A percentile compares a stretch with the other conserved stretches of the same genome.
These are phyloP conservation scores for Tubosaeta sp. DNA, from an alignment of 768 basidiomycete genomes.

Conservation along the genomic window DNA sequence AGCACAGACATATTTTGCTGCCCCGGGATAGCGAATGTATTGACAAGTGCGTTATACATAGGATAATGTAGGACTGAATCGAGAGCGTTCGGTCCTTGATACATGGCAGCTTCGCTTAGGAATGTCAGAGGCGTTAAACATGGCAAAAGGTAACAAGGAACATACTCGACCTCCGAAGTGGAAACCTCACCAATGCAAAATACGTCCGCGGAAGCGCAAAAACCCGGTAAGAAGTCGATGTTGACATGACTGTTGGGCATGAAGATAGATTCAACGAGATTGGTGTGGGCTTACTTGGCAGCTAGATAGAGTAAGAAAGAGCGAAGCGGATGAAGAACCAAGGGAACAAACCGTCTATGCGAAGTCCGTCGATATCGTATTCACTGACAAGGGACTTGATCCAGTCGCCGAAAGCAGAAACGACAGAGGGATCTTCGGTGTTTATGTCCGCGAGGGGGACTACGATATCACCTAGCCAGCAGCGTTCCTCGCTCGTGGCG, in stretches of 20 bases:
- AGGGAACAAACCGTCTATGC: not conserved
- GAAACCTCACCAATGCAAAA: slow-evolving; percentile 86
- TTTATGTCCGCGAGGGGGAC: slow-evolving; percentile 79
- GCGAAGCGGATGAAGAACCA: not conserved
- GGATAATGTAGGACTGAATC: slow-evolving; percentile 74
- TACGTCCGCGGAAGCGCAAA: slow-evolving; percentile 71
- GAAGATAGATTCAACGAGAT: not conserved
- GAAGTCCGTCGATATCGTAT: not conserved
- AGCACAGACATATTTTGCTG: slow-evolving; percentile 57
- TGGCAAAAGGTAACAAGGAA: not conserved
- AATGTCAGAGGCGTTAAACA: slow-evolving; percentile 13
- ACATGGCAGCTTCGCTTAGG: slow-evolving; percentile 50
- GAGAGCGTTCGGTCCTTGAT: slow-evolving; percentile 57
- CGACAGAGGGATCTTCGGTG: slow-evolving; percentile 63
- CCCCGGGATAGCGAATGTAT: slow-evolving; percentile 73
- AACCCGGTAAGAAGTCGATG: not conserved
- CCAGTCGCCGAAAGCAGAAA: slow-evolving; percentile 29
- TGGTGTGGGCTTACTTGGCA: not conserved
- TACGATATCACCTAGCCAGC: slow-evolving; percentile 78
- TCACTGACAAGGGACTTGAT: not conserved
- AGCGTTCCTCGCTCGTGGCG: slow-evolving; percentile 63
- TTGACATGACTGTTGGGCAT: not conserved
- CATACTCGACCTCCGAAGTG: slow-evolving; percentile 32
- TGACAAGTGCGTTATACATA: slow-evolving; percentile 56
- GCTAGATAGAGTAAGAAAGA: not conserved